Percentiles rank a stretch among this genome's conserved stretches.
phyloP scores from a whole-genome alignment of 257 asterid genomes.

The Rauvolfia tetraphylla region DNA sequence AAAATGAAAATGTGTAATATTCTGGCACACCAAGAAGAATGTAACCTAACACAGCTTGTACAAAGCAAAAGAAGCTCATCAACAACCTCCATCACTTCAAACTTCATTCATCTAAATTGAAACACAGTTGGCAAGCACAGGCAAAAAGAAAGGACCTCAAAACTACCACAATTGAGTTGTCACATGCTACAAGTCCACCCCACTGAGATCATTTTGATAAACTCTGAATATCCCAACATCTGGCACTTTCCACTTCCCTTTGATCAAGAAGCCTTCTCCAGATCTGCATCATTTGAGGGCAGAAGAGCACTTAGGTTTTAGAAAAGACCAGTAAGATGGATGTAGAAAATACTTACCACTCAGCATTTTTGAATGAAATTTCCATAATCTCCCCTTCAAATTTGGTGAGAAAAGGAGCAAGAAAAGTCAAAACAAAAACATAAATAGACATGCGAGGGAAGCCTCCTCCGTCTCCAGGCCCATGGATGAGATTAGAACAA shows the following conservation, averaged over 20 bases:
- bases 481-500: neutral
- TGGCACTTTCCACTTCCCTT: slow-evolving; percentile 7
- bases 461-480: neutral
- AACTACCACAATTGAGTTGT: slow-evolving; percentile 27
- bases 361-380: neutral
- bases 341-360: neutral
- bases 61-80: slow-evolving; percentile 32
- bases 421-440: neutral
- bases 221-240: slow-evolving; percentile 17
- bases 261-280: slow-evolving; percentile 52
- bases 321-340: neutral
- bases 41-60: slow-evolving; percentile 22
- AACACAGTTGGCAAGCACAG: slow-evolving; percentile 31
- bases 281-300: slow-evolving; percentile 32
- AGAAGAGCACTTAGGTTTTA: neutral
- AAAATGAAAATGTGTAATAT: slow-evolving; percentile 20
- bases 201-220: slow-evolving; percentile 17
- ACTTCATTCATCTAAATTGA: slow-evolving; percentile 26
- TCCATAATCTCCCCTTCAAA: neutral
- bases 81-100: slow-evolving; percentile 30
- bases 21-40: slow-evolving; percentile 25
- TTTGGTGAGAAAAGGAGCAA: neutral
- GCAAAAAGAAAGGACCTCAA: slow-evolving; percentile 24
- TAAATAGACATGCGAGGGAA: neutral
- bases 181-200: slow-evolving; percentile 23